Evolutionary conservation across 345 rosid species (phyloP).

Genomic region (Brassica napus): DNA sequence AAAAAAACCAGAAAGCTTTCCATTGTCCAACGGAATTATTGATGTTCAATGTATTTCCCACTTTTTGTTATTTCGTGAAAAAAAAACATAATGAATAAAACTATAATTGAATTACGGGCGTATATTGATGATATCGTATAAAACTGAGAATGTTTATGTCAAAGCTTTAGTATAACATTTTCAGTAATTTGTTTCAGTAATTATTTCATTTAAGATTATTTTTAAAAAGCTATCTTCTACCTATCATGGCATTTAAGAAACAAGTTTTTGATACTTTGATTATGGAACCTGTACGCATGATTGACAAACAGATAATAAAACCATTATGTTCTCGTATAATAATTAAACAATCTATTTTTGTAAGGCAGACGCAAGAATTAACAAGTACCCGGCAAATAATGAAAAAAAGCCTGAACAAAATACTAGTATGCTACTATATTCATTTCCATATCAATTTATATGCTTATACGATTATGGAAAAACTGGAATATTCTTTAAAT

Average conservation of each 20-base stretch:
- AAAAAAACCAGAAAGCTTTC: constrained; percentile 38
- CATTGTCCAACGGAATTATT: constrained; percentile 38
- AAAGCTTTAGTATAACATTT: constrained; percentile 12
- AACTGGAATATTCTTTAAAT: not conserved
- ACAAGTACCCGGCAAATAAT: not conserved
- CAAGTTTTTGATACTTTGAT: constrained; percentile 9
- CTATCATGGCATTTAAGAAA: not conserved
- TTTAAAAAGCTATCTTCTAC: not conserved
- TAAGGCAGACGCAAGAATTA: constrained; percentile 21
- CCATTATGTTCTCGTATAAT: not conserved
- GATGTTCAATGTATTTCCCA: constrained; percentile 27
- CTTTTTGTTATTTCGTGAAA: not conserved
- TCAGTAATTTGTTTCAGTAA: constrained; percentile 19
- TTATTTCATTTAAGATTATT: not conserved
- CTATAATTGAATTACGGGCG: not conserved
- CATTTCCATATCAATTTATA: no score
- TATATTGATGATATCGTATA: not conserved
- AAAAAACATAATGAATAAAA: not conserved
- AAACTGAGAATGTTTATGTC: not conserved
- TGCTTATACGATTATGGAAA: not conserved
- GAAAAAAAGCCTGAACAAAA: no score
- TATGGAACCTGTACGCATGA: not conserved
- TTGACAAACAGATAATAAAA: not conserved
- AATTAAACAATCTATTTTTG: constrained; percentile 4
- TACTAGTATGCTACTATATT: not conserved